Evolutionary conservation across 2,329 filamentous ascomycete species (phyloP).

Genomic region (Phyllosticta citriasiana): DNA sequence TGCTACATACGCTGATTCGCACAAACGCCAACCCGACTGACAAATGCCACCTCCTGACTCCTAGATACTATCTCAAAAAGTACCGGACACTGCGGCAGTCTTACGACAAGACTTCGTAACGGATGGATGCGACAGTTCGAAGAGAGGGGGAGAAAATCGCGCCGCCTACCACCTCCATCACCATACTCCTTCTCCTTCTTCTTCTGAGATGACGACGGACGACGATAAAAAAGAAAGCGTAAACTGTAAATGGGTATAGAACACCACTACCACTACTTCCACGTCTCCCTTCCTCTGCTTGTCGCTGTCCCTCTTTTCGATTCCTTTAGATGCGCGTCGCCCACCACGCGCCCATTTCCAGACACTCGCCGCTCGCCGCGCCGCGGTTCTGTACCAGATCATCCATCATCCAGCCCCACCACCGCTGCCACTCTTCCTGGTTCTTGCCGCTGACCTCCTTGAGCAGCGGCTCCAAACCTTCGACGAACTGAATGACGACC

Average conservation of each 20-base stretch:
- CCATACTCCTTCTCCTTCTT: background rate
- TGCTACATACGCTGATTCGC: background rate
- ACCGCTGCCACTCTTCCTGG: constrained; percentile 84
- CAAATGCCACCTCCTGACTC: constrained; percentile 1
- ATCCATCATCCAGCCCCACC: constrained; percentile 79
- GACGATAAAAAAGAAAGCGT: background rate
- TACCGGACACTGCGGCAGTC: constrained; percentile 77
- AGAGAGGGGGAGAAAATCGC: too few relatives aligned
- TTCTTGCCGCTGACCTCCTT: constrained; percentile 77
- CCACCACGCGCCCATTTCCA: constrained; percentile 60
- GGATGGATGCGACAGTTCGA: too few relatives aligned
- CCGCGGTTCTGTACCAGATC: constrained; percentile 72
- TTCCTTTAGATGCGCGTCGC: constrained; percentile 42
- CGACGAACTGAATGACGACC: constrained; percentile 73
- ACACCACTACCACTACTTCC: background rate
- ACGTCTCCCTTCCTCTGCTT: background rate
- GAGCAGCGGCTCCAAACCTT: constrained; percentile 73
- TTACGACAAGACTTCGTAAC: constrained; percentile 45
- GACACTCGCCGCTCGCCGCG: constrained; percentile 72
- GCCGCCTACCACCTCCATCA: background rate
- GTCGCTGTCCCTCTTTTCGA: background rate
- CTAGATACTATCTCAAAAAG: constrained; percentile 81
- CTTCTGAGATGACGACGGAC: background rate
- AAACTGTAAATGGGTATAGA: constrained; percentile 8
- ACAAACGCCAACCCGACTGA: background rate